These are phyloP conservation scores for Salix exigua DNA, from an alignment of 345 rosid genomes.

Conservation along the genomic window DNA sequence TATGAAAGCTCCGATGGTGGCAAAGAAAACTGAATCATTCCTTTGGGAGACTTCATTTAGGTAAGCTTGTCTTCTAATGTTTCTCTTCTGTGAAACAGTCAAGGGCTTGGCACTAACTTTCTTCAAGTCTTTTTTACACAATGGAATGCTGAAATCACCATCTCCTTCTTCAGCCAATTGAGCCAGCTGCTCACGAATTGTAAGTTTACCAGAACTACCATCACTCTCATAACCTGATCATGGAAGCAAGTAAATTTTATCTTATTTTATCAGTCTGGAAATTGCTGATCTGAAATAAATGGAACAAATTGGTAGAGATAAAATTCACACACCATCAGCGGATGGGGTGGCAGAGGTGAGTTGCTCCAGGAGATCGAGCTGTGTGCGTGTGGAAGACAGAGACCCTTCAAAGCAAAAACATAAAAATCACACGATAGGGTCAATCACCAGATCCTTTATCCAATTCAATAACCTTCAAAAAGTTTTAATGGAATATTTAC, in stretches of 20 bases:
- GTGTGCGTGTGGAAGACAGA: constrained; percentile 62
- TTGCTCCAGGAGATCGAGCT: constrained; percentile 70
- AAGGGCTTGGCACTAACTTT: constrained; percentile 71
- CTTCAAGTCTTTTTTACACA: constrained; percentile 75
- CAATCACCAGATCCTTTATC: background rate
- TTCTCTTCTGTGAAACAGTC: constrained; percentile 87
- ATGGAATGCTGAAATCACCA: constrained; percentile 63
- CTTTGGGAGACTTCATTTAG: constrained; percentile 76
- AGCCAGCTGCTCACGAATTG: constrained; percentile 70
- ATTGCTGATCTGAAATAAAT: background rate
- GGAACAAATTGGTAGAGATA: background rate
- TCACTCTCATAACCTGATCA: constrained; percentile 55
- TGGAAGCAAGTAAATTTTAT: background rate
- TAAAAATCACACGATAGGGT: background rate
- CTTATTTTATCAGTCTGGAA: background rate
- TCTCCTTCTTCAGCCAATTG: constrained; percentile 59
- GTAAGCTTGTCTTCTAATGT: constrained; percentile 77
- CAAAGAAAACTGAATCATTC: constrained; percentile 82
- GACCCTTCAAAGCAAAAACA: constrained; percentile 37
- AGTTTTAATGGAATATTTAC: background rate
- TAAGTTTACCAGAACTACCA: constrained; percentile 36
- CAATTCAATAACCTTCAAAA: background rate
- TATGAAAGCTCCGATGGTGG: constrained; percentile 83
- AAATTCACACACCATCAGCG: constrained; percentile 43
- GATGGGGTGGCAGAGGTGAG: constrained; percentile 51